Evolutionary conservation across 176 grass and related monocot species (phyloP), one percentile per base, ranked within the genome.

Genomic region (Cymbopogon citratus): DNA sequence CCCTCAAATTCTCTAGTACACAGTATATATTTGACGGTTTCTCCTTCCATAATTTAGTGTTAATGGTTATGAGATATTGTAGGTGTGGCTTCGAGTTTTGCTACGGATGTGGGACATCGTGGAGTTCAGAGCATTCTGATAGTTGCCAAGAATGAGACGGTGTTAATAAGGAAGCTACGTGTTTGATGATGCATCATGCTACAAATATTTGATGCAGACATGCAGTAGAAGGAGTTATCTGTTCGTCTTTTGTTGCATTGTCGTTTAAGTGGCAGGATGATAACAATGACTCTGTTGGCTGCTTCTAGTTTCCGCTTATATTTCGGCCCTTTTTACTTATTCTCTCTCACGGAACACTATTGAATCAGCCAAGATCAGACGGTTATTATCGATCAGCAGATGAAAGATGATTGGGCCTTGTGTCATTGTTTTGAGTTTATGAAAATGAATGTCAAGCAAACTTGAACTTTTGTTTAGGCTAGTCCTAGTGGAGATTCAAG

Each of bases 31-130:
- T 48, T 48, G 49, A 52, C 18, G 2, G 51, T n/a, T 54, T 9
- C 19, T 54, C 51, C 51, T 54, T 54, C 19, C 51, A 21, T 54
- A n/a, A 2, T 52, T 52, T 54, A 16, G 48, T 52, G 46, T 18
- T 18, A 49, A 52, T 52, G 7, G 35, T 52, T 52, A 2, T 36
- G 21, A 51, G 2, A 31, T 45, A 77, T 84, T 71, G 34, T 69
- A 94, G 92, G 73, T 94, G 92, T 27, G 49, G 76, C 31, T 84
- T 86, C 39, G 6, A 94, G 72, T 92, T 92, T 63, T 92, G 90
- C 80, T 92, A 89, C 71, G 41, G 39, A 40, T 92, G 83, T 83
- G 90, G 89, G 13, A 6, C 0, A 4, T 14, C 68, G 15, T 91
- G 66, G 21, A 2, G 21, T 2, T 19, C 19, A 56, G 7, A 5